These are phyloP conservation scores for Ophiocordyceps camponoti-floridani DNA, from an alignment of 2,329 filamentous ascomycete species.

Conservation along the genomic window DNA sequence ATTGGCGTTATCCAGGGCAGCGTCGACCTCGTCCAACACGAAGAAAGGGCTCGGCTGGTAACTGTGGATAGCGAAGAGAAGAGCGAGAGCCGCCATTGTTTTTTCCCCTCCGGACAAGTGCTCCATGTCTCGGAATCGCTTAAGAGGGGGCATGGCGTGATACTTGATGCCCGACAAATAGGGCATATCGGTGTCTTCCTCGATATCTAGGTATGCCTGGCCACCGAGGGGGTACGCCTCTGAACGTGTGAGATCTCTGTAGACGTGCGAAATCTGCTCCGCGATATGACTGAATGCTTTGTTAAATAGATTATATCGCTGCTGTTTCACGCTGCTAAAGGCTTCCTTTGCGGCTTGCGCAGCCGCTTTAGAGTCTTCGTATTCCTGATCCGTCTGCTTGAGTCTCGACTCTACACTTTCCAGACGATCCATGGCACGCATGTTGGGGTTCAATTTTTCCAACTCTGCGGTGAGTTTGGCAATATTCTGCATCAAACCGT, in stretches of 20 bases:
- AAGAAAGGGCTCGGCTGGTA: conserved; percentile 96
- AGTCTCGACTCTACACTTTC: conserved; percentile 72
- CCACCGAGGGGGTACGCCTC: conserved; percentile 88
- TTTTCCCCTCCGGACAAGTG: conserved; percentile 95
- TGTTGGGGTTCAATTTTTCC: conserved; percentile 91
- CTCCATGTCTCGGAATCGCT: conserved; percentile 98
- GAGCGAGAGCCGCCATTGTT: conserved; percentile 92
- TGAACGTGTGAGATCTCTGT: conserved; percentile 85
- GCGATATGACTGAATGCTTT: conserved; percentile 90
- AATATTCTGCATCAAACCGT: conserved; percentile 62
- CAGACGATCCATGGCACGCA: conserved; percentile 83
- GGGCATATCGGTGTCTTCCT: conserved; percentile 87
- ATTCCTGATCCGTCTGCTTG: conserved; percentile 72
- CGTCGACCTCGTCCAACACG: conserved; percentile 94
- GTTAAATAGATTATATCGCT: conserved; percentile 81
- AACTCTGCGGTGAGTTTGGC: conserved; percentile 57
- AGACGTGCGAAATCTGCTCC: conserved; percentile 83
- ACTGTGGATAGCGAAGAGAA: conserved; percentile 90
- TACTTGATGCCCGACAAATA: conserved; percentile 95
- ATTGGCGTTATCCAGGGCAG: conserved; percentile 94
- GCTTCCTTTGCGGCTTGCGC: conserved; percentile 62
- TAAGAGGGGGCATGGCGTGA: conserved; percentile 94
- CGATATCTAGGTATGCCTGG: conserved; percentile 71
- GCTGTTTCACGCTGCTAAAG: conserved; percentile 66
- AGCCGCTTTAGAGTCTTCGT: conserved; percentile 61